Evolutionary conservation across 345 rosid species (phyloP), one percentile per base, ranked within the genome.

Genomic region (Populus euphratica): DNA sequence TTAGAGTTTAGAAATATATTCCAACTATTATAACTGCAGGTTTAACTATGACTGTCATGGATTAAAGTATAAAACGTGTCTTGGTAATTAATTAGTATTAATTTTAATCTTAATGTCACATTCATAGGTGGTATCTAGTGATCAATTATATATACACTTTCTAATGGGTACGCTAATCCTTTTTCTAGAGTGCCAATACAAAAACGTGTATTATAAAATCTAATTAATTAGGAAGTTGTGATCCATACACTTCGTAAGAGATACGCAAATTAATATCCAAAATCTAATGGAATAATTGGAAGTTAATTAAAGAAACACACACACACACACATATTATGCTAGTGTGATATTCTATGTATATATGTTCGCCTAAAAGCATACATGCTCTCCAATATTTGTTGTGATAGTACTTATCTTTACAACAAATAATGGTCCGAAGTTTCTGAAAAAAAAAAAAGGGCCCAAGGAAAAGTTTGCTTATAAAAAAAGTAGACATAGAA

Each of bases 151-250:
- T 20, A 5, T 61, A 31, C 9, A 65, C 67, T 65, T 65, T 69
- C 67, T 72, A 21, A 49, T 36, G 5, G 5, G 20, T 29, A 67
- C 43, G 72, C 81, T 41, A 72, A 39, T 78, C 38, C 63, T 33
- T 31, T 10, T 21, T 36, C 23, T 63, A 63, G 59, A 44, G 12
- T 43, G 47, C 1, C 8, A 0, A 54, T 2, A 18, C 8, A 52
- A 41, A 41, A 41, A 41, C 47, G 47, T 41, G 47, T 41, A 41
- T 3, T 41, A 41, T 11, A 41, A 41, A 1, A 41, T 41, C 13
- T 41, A 10, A 10, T 41, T 41, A 41, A 41, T 41, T 41, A 41
- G 47, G 47, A 41, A n/a, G 12, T 21, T 20, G 27, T 56, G 25
- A 56, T 56, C 3, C 23, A n/a, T 21, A 56, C 5, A 54, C 62